Conservation (phyloP, 495 filamentous ascomycete species). For the Gamarada debralockiae region DNA sequence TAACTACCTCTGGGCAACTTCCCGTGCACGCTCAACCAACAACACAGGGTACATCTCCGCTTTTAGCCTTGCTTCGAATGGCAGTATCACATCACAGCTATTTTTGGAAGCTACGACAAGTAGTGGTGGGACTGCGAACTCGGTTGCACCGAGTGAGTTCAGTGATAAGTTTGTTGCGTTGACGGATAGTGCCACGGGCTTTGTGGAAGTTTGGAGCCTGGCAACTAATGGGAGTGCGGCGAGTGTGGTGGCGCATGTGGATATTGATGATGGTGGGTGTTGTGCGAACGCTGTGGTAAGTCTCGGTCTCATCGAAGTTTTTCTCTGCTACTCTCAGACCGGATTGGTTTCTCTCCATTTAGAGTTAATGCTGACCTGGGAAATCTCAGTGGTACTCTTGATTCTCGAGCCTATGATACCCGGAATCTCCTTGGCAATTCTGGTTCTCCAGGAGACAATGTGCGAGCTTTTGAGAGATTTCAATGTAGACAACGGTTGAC, state of each 20-base stretch:
- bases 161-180: constrained; percentile 30
- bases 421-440: too few relatives aligned
- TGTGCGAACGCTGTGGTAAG: constrained; percentile 37
- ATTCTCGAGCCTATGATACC: too few relatives aligned
- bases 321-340: too few relatives aligned
- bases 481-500: too few relatives aligned
- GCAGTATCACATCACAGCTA: constrained; percentile 26
- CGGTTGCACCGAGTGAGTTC: constrained; percentile 29
- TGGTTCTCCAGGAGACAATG: too few relatives aligned
- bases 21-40: constrained; percentile 18
- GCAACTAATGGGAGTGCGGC: constrained; percentile 14
- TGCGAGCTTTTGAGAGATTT: too few relatives aligned
- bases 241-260: constrained; percentile 25
- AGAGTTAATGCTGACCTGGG: too few relatives aligned
- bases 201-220: constrained; percentile 35
- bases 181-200: constrained; percentile 33
- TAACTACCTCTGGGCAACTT: constrained; percentile 34
- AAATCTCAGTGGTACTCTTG: too few relatives aligned
- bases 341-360: too few relatives aligned
- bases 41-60: constrained; percentile 30
- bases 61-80: constrained; percentile 24
- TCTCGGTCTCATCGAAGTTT: too few relatives aligned
- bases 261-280: constrained; percentile 29
- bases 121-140: constrained; percentile 32
- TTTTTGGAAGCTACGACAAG: constrained; percentile 30